Evolutionary conservation across 495 filamentous ascomycete genomes (phyloP).

Genomic region (Lasiosphaeriaceae sp.): DNA sequence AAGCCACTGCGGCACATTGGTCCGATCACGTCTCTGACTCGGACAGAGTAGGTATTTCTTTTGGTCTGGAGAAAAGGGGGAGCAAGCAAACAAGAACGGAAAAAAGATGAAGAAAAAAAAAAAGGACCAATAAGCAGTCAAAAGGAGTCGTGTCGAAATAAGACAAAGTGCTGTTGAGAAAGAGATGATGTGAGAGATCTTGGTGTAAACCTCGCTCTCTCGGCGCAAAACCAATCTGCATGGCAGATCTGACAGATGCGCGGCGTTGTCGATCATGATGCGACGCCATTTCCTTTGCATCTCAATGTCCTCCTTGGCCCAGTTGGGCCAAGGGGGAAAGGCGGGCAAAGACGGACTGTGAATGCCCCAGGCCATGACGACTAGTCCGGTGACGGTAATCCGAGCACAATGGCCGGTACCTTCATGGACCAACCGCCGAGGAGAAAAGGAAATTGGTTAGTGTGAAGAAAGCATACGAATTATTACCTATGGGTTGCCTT

Average conservation of each 20-base stretch:
- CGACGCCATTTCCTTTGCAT: constrained; percentile 19
- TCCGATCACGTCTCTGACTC: neutral
- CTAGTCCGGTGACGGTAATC: constrained; percentile 1
- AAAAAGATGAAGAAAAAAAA: too few species aligned
- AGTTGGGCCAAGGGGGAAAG: neutral
- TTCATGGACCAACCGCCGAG: neutral
- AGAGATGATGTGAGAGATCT: constrained; percentile 2
- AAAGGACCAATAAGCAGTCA: too few species aligned
- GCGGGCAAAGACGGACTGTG: neutral
- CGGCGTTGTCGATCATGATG: constrained; percentile 33
- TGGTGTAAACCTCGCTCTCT: neutral
- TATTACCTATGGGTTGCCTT: neutral
- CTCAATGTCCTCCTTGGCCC: constrained; percentile 2
- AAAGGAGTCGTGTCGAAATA: too few species aligned
- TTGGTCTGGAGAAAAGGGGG: neutral
- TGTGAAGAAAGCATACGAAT: neutral
- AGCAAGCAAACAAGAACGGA: neutral
- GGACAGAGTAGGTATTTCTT: neutral
- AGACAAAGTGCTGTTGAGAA: neutral
- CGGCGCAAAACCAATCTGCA: constrained; percentile 17
- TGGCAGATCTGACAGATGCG: constrained; percentile 36
- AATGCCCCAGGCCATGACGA: neutral
- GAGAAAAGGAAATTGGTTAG: neutral
- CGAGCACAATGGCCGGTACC: neutral
- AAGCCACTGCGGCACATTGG: neutral